Percentiles rank a stretch among this genome's conserved stretches.
phyloP scores from a whole-genome alignment of 805 yeast species.

The Sugiyamaella chiloensis region DNA sequence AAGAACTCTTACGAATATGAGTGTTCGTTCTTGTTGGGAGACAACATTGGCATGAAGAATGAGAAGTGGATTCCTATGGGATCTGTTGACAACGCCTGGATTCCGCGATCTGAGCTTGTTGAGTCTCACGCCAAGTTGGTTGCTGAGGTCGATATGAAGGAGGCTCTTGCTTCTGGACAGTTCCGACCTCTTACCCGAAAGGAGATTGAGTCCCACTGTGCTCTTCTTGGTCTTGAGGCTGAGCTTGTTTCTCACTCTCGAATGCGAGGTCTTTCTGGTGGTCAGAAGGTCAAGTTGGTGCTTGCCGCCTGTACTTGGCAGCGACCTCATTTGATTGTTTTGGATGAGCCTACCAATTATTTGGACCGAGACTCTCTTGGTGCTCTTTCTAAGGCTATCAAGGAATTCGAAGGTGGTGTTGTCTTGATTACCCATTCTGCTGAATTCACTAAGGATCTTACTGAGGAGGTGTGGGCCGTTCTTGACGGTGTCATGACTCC shows the following conservation, averaged over 20 bases:
- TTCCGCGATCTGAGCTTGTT: slow-evolving; percentile 97
- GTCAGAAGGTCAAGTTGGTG: slow-evolving; percentile 99
- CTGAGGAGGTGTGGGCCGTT: slow-evolving; percentile 99
- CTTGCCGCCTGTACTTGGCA: slow-evolving; percentile 99
- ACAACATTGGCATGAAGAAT: slow-evolving; percentile 96
- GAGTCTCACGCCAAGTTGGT: slow-evolving; percentile 99
- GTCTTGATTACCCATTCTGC: slow-evolving; percentile 99
- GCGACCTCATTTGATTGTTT: slow-evolving; percentile 98
- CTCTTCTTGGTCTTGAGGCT: slow-evolving; percentile 96
- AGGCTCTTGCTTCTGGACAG: slow-evolving; percentile 99
- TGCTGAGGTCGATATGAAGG: slow-evolving; percentile 99
- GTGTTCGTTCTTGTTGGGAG: slow-evolving; percentile 96
- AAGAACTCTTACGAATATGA: slow-evolving; percentile 99
- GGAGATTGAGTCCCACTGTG: slow-evolving; percentile 99
- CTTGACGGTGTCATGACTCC: slow-evolving; percentile 98
- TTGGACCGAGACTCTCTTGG: slow-evolving; percentile 98
- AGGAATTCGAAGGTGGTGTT: slow-evolving; percentile 99
- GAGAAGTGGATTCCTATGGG: slow-evolving; percentile 99
- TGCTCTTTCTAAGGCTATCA: slow-evolving; percentile 98
- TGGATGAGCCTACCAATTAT: slow-evolving; percentile 99
- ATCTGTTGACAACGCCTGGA: slow-evolving; percentile 99
- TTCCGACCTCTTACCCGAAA: slow-evolving; percentile 99
- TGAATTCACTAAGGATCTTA: slow-evolving; percentile 98
- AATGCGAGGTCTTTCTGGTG: slow-evolving; percentile 99
- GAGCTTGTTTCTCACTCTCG: slow-evolving; percentile 99